Evolutionary conservation across 768 basidiomycete species (phyloP).

Genomic region (Daedaleopsis nitida): DNA sequence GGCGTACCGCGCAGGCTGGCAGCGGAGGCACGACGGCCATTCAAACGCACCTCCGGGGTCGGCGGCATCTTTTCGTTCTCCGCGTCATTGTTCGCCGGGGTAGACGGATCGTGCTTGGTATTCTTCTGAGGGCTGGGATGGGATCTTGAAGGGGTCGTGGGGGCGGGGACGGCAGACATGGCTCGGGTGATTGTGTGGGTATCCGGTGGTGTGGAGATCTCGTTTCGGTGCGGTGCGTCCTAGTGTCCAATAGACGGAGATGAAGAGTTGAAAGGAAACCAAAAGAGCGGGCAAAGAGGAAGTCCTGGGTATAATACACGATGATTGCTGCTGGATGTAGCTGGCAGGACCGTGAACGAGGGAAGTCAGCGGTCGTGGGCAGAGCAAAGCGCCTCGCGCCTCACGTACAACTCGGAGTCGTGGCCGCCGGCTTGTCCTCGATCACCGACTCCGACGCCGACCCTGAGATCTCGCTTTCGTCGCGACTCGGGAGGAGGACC

Average conservation of each 20-base stretch:
- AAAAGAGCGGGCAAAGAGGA: slow-evolving; percentile 2
- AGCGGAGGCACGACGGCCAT: slow-evolving; percentile 27
- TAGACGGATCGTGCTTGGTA: neutral
- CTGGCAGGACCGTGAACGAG: neutral
- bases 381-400: slow-evolving; percentile 22
- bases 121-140: neutral
- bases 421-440: slow-evolving; percentile 1
- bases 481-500: neutral
- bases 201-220: neutral
- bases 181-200: slow-evolving; percentile 6
- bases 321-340: slow-evolving; percentile 3
- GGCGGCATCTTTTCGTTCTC: slow-evolving; percentile 16
- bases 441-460: slow-evolving; percentile 1
- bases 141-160: neutral
- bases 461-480: neutral
- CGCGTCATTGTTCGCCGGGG: slow-evolving; percentile 6
- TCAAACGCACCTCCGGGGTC: slow-evolving; percentile 31
- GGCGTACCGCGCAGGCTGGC: slow-evolving; percentile 15
- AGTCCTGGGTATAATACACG: slow-evolving; percentile 18
- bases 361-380: slow-evolving; percentile 11
- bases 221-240: neutral
- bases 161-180: slow-evolving; percentile 15
- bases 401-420: neutral
- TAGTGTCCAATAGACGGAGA: neutral
- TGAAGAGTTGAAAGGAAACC: neutral